Evolutionary conservation across 345 rosid genomes (phyloP), one percentile per base, ranked within the genome.

Genomic region (Cardamine resedifolia): DNA sequence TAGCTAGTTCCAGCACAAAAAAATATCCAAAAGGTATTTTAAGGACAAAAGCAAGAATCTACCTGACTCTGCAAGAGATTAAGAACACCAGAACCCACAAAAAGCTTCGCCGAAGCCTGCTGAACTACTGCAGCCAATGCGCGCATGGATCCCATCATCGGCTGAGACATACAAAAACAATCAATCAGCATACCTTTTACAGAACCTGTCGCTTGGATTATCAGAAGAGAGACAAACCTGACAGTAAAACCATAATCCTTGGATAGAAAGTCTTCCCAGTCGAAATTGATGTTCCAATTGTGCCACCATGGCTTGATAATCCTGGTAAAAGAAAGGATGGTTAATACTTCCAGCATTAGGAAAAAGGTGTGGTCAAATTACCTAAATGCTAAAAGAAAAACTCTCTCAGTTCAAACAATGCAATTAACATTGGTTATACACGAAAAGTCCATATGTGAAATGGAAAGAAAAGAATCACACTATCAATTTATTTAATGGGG

Each of bases 191-290:
- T 62, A 68, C 47, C 36, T 16, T 69, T 53, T 45, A 24, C 16
- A 10, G 47, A 63, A 34, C 18, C 19, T 64, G 11, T 23, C 65
- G 62, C 10, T 58, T 45, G 18, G 45, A 64, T 55, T 60, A 52
- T 7, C 38, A 20, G 33, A 47, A 72, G 56, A 63, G 60, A 80
- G 77, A 45, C 55, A 63, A 58, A 91, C 96, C 98, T 95, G 99
- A 83, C 97, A 91, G 80, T 91, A 95, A 86, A 95, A 91, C 99
- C 96, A 91, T 79, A 95, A 84, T 73, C 96, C 99, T 82, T 91
- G 99, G 47, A 95, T 81, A 67, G 99, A 90, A 70, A 95, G 98
- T 79, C 92, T 87, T 81, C 94, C 96, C 56, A 91, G 91, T 77
- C 96, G 89, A 80, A 95, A 95, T 72, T 91, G 99, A 75, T 95